A percentile compares a stretch with the other conserved stretches of the same genome.
Evolutionary conservation across 345 rosid genomes (phyloP).

Genomic region (Gossypium australe): DNA sequence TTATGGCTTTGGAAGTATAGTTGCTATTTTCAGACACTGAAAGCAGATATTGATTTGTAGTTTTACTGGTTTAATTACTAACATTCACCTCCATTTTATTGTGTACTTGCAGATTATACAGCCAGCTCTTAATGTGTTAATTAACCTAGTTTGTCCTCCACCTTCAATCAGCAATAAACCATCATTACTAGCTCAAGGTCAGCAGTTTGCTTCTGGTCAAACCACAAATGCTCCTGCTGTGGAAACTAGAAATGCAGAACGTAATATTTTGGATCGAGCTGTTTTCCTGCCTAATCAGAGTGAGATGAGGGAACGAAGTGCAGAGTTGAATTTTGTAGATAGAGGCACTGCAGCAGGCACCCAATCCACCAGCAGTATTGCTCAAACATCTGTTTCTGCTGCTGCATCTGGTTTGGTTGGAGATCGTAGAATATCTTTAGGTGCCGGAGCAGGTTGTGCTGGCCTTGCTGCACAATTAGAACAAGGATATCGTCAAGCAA

Average conservation of each 20-base stretch:
- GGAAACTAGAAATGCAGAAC: slow-evolving; percentile 43
- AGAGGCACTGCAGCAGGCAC: slow-evolving; percentile 33
- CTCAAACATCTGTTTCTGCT: slow-evolving; percentile 56
- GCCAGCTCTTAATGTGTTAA: slow-evolving; percentile 84
- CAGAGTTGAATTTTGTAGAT: slow-evolving; percentile 40
- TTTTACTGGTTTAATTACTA: slow-evolving; percentile 11
- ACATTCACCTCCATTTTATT: slow-evolving; percentile 1
- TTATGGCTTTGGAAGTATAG: background rate
- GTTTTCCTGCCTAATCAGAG: slow-evolving; percentile 31
- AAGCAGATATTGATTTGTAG: slow-evolving; percentile 5
- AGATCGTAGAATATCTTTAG: slow-evolving; percentile 87
- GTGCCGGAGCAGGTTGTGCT: slow-evolving; percentile 96
- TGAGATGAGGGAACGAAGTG: slow-evolving; percentile 53
- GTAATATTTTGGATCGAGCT: slow-evolving; percentile 38
- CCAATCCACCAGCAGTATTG: slow-evolving; percentile 38
- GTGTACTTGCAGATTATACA: slow-evolving; percentile 70
- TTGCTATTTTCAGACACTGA: slow-evolving; percentile 10
- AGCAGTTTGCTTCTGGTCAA: slow-evolving; percentile 44
- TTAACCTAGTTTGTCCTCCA: slow-evolving; percentile 97
- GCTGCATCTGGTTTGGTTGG: slow-evolving; percentile 91
- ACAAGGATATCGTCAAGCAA: slow-evolving; percentile 91
- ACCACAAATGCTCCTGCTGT: slow-evolving; percentile 29
- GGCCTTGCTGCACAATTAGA: slow-evolving; percentile 99
- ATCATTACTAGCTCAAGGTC: slow-evolving; percentile 49
- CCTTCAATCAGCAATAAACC: slow-evolving; percentile 94